Conservation (phyloP, 805 yeast genomes). For the Starmerella khaoyaiensis region DNA sequence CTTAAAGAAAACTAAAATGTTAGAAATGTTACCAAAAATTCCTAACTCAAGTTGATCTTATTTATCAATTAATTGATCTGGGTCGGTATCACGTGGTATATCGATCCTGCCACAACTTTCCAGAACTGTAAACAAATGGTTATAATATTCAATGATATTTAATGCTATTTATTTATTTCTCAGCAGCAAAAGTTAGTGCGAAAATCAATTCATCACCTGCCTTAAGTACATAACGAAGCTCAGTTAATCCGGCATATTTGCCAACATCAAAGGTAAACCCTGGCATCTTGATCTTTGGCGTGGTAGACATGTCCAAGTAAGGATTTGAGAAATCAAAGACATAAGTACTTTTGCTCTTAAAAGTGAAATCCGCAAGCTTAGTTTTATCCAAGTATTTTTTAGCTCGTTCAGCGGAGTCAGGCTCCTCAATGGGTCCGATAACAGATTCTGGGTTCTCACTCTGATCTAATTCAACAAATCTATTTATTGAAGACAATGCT, state of each 20-base stretch:
- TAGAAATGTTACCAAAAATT: no score
- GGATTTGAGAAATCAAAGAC: constrained; percentile 44
- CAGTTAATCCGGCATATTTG: constrained; percentile 29
- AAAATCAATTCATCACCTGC: constrained; percentile 21
- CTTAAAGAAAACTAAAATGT: background rate
- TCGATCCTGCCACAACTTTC: no score
- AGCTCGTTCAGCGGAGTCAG: constrained; percentile 30
- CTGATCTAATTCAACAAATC: constrained; percentile 22
- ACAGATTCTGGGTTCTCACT: constrained; percentile 7
- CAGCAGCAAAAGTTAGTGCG: constrained; percentile 25
- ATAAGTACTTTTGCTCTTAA: constrained; percentile 32
- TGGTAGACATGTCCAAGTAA: constrained; percentile 38
- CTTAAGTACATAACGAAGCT: constrained; percentile 29
- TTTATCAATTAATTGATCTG: no score
- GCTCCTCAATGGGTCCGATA: constrained; percentile 21
- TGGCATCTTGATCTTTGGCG: constrained; percentile 42
- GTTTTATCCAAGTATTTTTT: constrained; percentile 33
- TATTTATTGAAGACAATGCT: constrained; percentile 45
- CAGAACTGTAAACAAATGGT: no score
- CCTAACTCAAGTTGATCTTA: no score
- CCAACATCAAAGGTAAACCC: constrained; percentile 31
- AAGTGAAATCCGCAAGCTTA: constrained; percentile 33
- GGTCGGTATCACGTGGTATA: no score
- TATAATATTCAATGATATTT: no score
- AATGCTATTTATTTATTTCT: constrained; percentile 8